Conservation (phyloP, 371 early-diverging fungal genomes). For the Mitosporidium daphniae region DNA sequence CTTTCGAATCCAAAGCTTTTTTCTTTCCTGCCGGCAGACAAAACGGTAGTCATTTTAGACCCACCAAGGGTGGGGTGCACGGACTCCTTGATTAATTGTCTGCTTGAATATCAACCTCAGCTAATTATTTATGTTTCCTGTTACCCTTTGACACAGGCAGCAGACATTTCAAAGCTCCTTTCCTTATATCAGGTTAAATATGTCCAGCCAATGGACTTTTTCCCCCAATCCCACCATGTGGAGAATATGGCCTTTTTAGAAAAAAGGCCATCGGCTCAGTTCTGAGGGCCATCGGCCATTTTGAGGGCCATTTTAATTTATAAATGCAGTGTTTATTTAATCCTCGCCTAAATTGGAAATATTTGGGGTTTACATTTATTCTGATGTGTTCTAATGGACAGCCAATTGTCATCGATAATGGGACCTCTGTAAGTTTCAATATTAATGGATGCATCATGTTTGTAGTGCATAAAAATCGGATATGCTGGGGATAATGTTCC, state of each 20-base stretch:
- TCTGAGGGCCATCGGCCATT: no score
- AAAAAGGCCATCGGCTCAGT: no score
- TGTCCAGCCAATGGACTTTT: conserved; percentile 21
- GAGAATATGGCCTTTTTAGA: conserved; percentile 16
- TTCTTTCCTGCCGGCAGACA: conserved; percentile 10
- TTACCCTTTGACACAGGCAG: no score
- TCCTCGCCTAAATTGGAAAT: no score
- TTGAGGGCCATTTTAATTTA: no score
- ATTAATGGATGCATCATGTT: neutral
- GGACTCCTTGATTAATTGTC: conserved; percentile 15
- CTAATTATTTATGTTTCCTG: conserved; percentile 23
- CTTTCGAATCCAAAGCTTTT: no score
- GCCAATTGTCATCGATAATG: conserved; percentile 75
- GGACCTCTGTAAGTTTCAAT: conserved; percentile 34
- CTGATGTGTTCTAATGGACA: no score
- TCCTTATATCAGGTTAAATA: conserved; percentile 13
- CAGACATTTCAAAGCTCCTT: no score
- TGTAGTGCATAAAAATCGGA: conserved; percentile 67
- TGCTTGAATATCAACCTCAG: conserved; percentile 16
- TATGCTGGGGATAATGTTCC: conserved; percentile 83
- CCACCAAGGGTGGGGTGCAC: conserved; percentile 22
- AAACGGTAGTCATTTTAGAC: conserved; percentile 20
- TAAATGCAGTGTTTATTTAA: no score
- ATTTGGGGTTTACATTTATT: no score
- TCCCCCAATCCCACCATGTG: conserved; percentile 20